phyloP scores from a whole-genome alignment of 2,329 filamentous ascomycete species.

The Aureobasidium sp. region DNA sequence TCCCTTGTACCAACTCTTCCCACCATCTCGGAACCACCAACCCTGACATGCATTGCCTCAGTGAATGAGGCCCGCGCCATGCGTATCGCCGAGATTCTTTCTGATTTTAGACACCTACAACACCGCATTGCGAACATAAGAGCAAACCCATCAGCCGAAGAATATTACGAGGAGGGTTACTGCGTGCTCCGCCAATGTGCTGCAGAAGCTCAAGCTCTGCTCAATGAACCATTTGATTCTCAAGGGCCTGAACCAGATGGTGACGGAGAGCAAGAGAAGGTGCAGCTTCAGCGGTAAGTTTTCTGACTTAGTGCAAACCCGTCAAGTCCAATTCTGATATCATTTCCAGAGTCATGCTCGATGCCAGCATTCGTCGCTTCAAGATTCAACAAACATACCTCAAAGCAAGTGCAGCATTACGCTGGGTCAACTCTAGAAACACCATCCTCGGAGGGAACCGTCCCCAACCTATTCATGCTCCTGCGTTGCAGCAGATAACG shows the following conservation, averaged over 20 bases:
- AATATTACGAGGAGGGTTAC: slow-evolving; percentile 54
- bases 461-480: slow-evolving; percentile 41
- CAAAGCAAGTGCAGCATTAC: slow-evolving; percentile 49
- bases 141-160: slow-evolving; percentile 45
- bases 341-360: slow-evolving; percentile 49
- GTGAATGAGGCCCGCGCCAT: slow-evolving; percentile 59
- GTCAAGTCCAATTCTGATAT: background rate
- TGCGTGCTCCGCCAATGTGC: slow-evolving; percentile 50
- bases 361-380: slow-evolving; percentile 54
- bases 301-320: background rate
- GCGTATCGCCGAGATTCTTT: slow-evolving; percentile 57
- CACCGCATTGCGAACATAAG: slow-evolving; percentile 51
- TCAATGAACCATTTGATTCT: slow-evolving; percentile 47
- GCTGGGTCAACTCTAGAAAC: slow-evolving; percentile 51
- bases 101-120: slow-evolving; percentile 56
- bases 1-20: slow-evolving; percentile 16
- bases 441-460: slow-evolving; percentile 46
- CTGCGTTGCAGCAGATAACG: slow-evolving; percentile 44
- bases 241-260: slow-evolving; percentile 35
- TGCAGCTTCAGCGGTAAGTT: slow-evolving; percentile 49
- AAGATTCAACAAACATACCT: slow-evolving; percentile 56
- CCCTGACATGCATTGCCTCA: slow-evolving; percentile 27
- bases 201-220: slow-evolving; percentile 48
- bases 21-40: slow-evolving; percentile 12
- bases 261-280: slow-evolving; percentile 49